These are phyloP conservation scores for Calamus simplicifolius DNA, from an alignment of 176 grass and related monocot genomes.

Conservation along the genomic window DNA sequence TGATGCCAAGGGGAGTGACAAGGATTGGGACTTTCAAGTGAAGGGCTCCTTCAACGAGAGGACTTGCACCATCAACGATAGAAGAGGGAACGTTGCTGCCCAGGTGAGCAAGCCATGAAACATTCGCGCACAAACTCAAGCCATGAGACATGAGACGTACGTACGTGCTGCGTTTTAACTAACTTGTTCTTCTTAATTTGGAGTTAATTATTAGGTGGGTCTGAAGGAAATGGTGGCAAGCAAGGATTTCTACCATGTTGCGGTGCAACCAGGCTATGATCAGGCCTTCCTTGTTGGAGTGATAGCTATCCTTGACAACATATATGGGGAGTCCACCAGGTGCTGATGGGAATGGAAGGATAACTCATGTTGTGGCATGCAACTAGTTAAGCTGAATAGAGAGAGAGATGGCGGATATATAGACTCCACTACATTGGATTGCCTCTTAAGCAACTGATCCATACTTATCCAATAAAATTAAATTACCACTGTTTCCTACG, in stretches of 20 bases:
- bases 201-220: conserved; percentile 57
- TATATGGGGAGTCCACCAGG: conserved; percentile 75
- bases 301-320: conserved; percentile 87
- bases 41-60: conserved; percentile 63
- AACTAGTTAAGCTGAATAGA: too few relatives aligned
- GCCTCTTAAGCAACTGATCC: too few relatives aligned
- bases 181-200: too few relatives aligned
- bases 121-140: neutral
- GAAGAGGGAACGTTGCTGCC: conserved; percentile 51
- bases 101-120: conserved; percentile 41
- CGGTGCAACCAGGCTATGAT: conserved; percentile 80
- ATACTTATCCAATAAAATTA: too few relatives aligned
- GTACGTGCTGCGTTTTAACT: too few relatives aligned
- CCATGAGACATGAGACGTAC: too few relatives aligned
- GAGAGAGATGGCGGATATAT: too few relatives aligned
- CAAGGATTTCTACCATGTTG: conserved; percentile 75
- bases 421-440: too few relatives aligned
- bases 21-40: conserved; percentile 70
- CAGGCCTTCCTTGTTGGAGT: conserved; percentile 76
- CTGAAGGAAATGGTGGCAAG: conserved; percentile 52
- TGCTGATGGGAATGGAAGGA: conserved; percentile 29
- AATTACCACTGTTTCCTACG: too few relatives aligned
- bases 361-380: too few relatives aligned
- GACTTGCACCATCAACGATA: conserved; percentile 52
- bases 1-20: conserved; percentile 40